Conservation (phyloP, 305 asterid species). For the Fraxinus sp. region DNA sequence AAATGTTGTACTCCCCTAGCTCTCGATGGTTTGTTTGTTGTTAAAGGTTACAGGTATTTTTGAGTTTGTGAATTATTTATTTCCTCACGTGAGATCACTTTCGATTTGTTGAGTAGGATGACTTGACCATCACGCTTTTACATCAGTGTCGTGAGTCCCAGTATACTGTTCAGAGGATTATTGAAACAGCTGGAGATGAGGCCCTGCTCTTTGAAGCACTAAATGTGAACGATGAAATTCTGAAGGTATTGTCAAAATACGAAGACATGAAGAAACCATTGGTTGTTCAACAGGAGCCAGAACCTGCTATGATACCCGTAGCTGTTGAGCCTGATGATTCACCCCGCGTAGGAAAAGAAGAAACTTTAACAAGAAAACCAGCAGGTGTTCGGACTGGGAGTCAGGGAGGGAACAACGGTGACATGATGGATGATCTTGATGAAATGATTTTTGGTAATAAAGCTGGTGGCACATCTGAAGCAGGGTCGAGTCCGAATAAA, state of each 20-base stretch:
- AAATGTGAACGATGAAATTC: constrained; percentile 86
- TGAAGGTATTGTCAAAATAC: constrained; percentile 70
- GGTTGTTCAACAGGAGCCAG: constrained; percentile 57
- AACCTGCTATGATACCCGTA: constrained; percentile 92
- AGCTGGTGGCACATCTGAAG: constrained; percentile 57
- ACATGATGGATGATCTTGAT: constrained; percentile 95
- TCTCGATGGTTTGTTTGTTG: neutral
- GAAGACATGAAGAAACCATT: constrained; percentile 69
- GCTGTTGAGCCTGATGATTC: constrained; percentile 87
- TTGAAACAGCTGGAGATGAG: constrained; percentile 87
- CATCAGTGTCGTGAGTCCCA: constrained; percentile 85
- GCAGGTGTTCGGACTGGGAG: constrained; percentile 42
- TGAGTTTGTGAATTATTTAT: neutral
- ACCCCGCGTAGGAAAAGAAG: constrained; percentile 67
- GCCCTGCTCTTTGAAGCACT: constrained; percentile 96
- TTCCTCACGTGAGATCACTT: constrained; percentile 4
- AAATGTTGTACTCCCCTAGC: neutral
- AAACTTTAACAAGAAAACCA: constrained; percentile 60
- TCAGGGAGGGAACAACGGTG: constrained; percentile 63
- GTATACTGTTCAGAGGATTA: constrained; percentile 73
- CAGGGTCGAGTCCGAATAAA: constrained; percentile 55
- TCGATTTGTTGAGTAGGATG: constrained; percentile 58
- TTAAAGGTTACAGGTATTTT: neutral
- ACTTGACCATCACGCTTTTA: constrained; percentile 68
- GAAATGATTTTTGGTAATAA: constrained; percentile 97